A percentile compares a stretch with the other conserved stretches of the same genome.
Evolutionary conservation across 768 basidiomycete genomes (phyloP).

Genomic region (Macrocybe gigantea): DNA sequence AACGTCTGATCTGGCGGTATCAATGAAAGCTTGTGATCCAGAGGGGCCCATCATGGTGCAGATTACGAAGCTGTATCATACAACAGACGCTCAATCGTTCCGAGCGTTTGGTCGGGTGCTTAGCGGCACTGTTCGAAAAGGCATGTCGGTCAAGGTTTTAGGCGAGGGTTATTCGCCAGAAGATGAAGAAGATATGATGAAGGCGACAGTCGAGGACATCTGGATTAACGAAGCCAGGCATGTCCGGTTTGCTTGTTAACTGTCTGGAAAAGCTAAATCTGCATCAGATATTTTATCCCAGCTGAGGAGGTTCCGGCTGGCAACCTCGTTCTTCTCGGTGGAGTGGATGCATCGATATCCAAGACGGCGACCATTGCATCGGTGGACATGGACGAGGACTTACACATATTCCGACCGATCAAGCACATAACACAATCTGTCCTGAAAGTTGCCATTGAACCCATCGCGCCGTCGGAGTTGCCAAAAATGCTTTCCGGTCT

Average conservation of each 20-base stretch:
- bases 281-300: constrained; percentile 79
- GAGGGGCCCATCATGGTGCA: constrained; percentile 91
- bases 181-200: constrained; percentile 98
- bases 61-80: constrained; percentile 91
- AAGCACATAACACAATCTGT: constrained; percentile 97
- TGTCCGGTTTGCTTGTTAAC: background rate
- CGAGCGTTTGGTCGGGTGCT: constrained; percentile 92
- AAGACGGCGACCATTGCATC: constrained; percentile 90
- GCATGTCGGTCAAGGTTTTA: constrained; percentile 87
- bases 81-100: constrained; percentile 95
- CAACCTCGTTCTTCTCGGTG: constrained; percentile 88
- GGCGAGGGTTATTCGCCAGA: constrained; percentile 99
- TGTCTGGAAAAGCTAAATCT: constrained; percentile 4
- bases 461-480: constrained; percentile 93
- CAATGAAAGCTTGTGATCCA: constrained; percentile 80
- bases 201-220: constrained; percentile 74
- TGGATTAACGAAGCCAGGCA: constrained; percentile 92
- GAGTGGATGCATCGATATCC: constrained; percentile 89
- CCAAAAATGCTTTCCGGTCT: constrained; percentile 98
- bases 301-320: constrained; percentile 86
- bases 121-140: constrained; percentile 84
- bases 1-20: constrained; percentile 66
- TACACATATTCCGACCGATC: constrained; percentile 93
- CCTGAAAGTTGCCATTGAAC: constrained; percentile 96
- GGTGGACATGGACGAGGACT: constrained; percentile 71